Evolutionary conservation across 192 early-diverging fungal genomes (phyloP), one percentile per base, ranked within the genome.

Genomic region (Coemansia brasiliensis): DNA sequence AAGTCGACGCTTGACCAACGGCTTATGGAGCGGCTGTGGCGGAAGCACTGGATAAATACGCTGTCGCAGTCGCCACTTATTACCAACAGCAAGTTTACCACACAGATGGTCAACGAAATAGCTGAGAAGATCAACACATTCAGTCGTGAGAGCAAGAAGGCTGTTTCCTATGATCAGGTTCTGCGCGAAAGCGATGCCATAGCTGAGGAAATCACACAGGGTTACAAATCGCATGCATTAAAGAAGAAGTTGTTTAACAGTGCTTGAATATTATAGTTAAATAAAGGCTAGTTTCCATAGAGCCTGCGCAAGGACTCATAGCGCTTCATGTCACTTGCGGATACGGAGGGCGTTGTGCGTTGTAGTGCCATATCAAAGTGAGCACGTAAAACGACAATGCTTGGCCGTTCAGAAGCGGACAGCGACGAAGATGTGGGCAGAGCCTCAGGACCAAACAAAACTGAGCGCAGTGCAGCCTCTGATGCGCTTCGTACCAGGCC

Each of bases 21-120:
- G 27, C 79, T 98, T 43, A 76, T 98, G 49, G 94, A 96, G 61
- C 79, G 87, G 53, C 83, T 98, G 63, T 98, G 96, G 96, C 89
- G 94, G 57, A 96, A 96, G 75, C 95, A 98, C 77, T 98, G 96
- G 96, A 88, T 96, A 25, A 91, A 91, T 69, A 98, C 96, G 6
- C 81, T 98, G 21, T 91, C 94, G 15, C 92, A 94, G 68, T 94
- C 94, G 7, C 88, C 94, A 13, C 79, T 98, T 17, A 74, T 96
- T 15, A 86, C 91, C 87, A 86, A 71, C 81, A 69, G 65, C 50
- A 63, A 65, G 50, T 76, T 65, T 38, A 69, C 67, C 10, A 69
- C 73, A 11, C 73, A 65, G n/a, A 76, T 65, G 63, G 46, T 76
- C 43, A 55, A 56, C 46, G 73, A 76, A 46, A 49, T 76, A 2